Evolutionary conservation across 2,329 filamentous ascomycete species (phyloP).

Genomic region (Elsinoe fawcettii): DNA sequence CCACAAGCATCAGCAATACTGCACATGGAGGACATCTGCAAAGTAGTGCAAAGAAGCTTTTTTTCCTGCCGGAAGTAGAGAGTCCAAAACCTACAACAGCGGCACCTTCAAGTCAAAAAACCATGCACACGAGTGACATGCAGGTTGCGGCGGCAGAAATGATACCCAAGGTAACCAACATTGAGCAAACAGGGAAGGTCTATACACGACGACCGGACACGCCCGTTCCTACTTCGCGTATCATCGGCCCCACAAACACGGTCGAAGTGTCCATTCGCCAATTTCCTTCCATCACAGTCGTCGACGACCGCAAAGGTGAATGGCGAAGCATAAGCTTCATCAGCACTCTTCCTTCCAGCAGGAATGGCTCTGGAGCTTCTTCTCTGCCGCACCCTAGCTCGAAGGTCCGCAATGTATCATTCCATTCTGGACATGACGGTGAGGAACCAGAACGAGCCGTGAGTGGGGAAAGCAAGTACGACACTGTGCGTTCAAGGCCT

Average conservation of each 20-base stretch:
- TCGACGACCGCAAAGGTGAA: slow-evolving; percentile 28
- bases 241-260: not conserved
- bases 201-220: not conserved
- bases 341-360: slow-evolving; percentile 19
- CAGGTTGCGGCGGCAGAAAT: too few species aligned
- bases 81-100: not conserved
- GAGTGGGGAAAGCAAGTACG: not conserved
- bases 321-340: slow-evolving; percentile 25
- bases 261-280: slow-evolving; percentile 17
- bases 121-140: too few species aligned
- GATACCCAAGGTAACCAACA: too few species aligned
- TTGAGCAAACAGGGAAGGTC: too few species aligned
- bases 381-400: not conserved
- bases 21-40: not conserved
- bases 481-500: not conserved
- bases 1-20: not conserved
- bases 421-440: not conserved
- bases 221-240: not conserved
- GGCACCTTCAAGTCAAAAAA: too few species aligned
- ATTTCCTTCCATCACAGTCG: slow-evolving; percentile 28
- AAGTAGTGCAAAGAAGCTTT: not conserved
- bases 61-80: not conserved
- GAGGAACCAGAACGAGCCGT: not conserved
- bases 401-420: not conserved
- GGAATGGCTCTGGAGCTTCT: slow-evolving; percentile 6